Conservation (phyloP, 2,329 filamentous ascomycete species). For the Pyrenophora tritici-repentis region DNA sequence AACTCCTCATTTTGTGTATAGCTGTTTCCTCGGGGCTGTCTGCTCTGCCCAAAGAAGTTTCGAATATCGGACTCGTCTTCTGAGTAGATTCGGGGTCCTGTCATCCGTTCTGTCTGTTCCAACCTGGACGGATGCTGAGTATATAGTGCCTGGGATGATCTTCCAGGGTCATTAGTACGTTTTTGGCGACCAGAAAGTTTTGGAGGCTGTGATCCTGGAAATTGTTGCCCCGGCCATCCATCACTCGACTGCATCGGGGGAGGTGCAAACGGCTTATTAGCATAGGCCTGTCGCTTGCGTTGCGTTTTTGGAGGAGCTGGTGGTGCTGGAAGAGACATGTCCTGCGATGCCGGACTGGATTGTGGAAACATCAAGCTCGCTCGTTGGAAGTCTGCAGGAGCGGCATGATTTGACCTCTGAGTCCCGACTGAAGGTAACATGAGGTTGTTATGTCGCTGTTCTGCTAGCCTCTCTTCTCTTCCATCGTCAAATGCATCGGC, state of each 20-base stretch:
- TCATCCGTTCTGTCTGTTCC: background rate
- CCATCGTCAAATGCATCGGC: too few relatives aligned
- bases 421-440: background rate
- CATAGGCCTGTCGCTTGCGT: slow-evolving; percentile 2
- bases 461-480: background rate
- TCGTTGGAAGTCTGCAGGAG: background rate
- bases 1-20: background rate
- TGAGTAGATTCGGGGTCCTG: background rate
- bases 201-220: slow-evolving; percentile 6
- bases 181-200: slow-evolving; percentile 8
- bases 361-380: background rate
- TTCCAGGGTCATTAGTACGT: background rate
- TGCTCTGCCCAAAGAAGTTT: slow-evolving; percentile 22
- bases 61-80: slow-evolving; percentile 34
- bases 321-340: background rate
- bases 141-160: background rate
- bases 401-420: background rate
- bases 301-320: slow-evolving; percentile 1
- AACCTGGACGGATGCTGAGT: background rate
- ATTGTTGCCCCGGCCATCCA: slow-evolving; percentile 28
- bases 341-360: background rate
- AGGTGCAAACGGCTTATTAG: slow-evolving; percentile 38
- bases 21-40: background rate
- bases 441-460: background rate
- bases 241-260: slow-evolving; percentile 23